Conservation (phyloP, 306 rosid genomes). For the Begonia masoniana region DNA sequence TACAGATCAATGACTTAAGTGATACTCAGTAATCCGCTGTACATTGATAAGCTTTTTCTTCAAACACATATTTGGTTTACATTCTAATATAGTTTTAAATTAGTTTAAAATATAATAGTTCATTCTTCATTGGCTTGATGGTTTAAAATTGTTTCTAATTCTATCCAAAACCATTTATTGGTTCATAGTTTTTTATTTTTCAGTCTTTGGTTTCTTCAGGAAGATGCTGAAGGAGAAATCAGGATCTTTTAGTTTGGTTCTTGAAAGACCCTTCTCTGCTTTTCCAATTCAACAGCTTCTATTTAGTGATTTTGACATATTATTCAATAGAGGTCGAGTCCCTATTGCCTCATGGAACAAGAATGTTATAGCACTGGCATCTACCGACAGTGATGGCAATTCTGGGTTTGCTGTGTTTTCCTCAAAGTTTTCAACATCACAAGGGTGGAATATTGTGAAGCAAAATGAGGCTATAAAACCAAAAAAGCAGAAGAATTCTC, state of each 20-base stretch:
- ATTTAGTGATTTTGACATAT: slow-evolving; percentile 42
- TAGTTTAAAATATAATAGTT: too few relatives aligned
- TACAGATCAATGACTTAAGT: slow-evolving; percentile 43
- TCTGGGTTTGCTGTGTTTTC: slow-evolving; percentile 63
- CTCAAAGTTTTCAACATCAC: slow-evolving; percentile 50
- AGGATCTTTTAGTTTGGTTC: slow-evolving; percentile 38
- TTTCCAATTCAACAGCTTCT: slow-evolving; percentile 39
- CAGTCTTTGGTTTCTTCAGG: slow-evolving; percentile 60
- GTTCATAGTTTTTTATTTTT: slow-evolving; percentile 50
- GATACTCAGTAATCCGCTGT: slow-evolving; percentile 39
- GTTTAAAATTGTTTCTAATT: too few relatives aligned
- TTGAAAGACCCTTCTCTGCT: slow-evolving; percentile 41
- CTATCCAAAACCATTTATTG: not conserved
- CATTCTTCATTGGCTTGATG: too few relatives aligned
- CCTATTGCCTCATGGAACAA: slow-evolving; percentile 75
- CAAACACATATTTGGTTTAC: not conserved
- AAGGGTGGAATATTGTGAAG: slow-evolving; percentile 45
- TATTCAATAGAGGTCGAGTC: slow-evolving; percentile 73
- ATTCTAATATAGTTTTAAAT: not conserved
- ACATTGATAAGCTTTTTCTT: not conserved
- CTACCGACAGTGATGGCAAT: slow-evolving; percentile 38
- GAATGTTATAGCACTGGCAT: slow-evolving; percentile 43
- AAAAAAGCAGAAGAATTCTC: slow-evolving; percentile 28
- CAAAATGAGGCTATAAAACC: slow-evolving; percentile 39
- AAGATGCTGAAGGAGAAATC: slow-evolving; percentile 45